These are phyloP conservation scores for Venturia carpophila DNA, from an alignment of 2,329 filamentous ascomycete genomes.

Conservation along the genomic window DNA sequence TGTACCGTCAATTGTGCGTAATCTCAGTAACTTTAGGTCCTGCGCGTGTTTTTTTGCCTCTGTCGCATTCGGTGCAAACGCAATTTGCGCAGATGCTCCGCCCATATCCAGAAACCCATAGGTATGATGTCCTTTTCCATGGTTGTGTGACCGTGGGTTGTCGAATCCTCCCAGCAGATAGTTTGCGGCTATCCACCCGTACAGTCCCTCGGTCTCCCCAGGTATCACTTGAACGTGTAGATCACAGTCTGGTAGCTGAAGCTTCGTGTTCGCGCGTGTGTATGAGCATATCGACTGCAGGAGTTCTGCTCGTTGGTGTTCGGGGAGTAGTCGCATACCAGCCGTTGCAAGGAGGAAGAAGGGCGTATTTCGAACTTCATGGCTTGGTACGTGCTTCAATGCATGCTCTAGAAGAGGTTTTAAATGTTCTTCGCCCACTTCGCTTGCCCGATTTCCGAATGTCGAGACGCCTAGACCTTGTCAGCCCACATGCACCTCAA, in stretches of 20 bases:
- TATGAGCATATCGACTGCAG: constrained; percentile 76
- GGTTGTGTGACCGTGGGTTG: constrained; percentile 60
- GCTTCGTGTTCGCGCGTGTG: constrained; percentile 65
- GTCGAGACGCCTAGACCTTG: constrained; percentile 60
- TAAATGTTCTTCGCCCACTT: constrained; percentile 76
- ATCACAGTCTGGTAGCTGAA: constrained; percentile 82
- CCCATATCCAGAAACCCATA: constrained; percentile 99
- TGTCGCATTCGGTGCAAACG: constrained; percentile 88
- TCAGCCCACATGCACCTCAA: neutral
- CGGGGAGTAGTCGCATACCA: constrained; percentile 79
- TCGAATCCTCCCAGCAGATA: constrained; percentile 92
- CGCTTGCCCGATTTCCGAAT: constrained; percentile 68
- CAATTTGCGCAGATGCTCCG: constrained; percentile 93
- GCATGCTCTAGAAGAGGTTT: constrained; percentile 75
- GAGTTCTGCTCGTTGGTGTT: constrained; percentile 62
- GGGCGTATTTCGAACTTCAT: constrained; percentile 75
- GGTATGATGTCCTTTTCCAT: constrained; percentile 83
- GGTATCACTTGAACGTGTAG: constrained; percentile 89
- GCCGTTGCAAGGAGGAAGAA: constrained; percentile 94
- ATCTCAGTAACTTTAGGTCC: constrained; percentile 75
- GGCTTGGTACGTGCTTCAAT: constrained; percentile 63
- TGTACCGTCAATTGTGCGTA: constrained; percentile 74
- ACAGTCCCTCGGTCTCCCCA: constrained; percentile 90
- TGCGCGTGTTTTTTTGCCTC: constrained; percentile 84
- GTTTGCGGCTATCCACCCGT: constrained; percentile 96